A percentile compares a stretch with the other conserved stretches of the same genome.
Conservation (phyloP, 1,284 basidiomycete genomes). For the Rhodotorula sp. region DNA sequence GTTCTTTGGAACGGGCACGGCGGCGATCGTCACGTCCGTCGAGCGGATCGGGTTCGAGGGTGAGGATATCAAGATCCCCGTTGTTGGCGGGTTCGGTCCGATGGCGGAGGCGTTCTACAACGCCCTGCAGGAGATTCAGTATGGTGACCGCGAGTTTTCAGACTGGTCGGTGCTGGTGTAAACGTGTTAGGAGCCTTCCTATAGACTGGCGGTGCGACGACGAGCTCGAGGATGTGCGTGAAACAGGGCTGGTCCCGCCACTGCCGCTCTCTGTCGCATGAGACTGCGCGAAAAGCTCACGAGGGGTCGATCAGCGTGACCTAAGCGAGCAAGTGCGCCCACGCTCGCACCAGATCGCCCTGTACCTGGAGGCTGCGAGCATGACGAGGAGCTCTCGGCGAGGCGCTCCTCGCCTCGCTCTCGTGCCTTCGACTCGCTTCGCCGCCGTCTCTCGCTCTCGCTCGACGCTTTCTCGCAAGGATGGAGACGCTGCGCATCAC, state of each 20-base stretch:
- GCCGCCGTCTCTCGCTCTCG: not conserved
- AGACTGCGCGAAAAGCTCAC: too few species aligned
- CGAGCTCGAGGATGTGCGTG: too few species aligned
- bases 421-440: not conserved
- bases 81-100: constrained; percentile 52
- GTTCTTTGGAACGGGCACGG: constrained; percentile 92
- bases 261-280: too few species aligned
- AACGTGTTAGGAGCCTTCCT: too few species aligned
- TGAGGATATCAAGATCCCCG: constrained; percentile 79
- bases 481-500: constrained; percentile 8
- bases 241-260: too few species aligned
- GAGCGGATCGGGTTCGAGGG: constrained; percentile 65
- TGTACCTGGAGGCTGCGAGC: not conserved
- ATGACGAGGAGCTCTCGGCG: not conserved
- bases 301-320: too few species aligned
- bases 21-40: constrained; percentile 59
- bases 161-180: constrained; percentile 20
- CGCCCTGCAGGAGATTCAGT: constrained; percentile 27
- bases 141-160: constrained; percentile 2
- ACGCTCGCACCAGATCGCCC: not conserved
- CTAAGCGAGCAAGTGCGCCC: too few species aligned
- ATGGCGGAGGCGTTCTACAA: constrained; percentile 20
- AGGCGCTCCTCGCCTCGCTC: not conserved
- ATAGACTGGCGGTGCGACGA: not conserved
- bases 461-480: not conserved